phyloP scores from a whole-genome alignment of 1,284 basidiomycete species.

The Ustilago xerochloae region DNA sequence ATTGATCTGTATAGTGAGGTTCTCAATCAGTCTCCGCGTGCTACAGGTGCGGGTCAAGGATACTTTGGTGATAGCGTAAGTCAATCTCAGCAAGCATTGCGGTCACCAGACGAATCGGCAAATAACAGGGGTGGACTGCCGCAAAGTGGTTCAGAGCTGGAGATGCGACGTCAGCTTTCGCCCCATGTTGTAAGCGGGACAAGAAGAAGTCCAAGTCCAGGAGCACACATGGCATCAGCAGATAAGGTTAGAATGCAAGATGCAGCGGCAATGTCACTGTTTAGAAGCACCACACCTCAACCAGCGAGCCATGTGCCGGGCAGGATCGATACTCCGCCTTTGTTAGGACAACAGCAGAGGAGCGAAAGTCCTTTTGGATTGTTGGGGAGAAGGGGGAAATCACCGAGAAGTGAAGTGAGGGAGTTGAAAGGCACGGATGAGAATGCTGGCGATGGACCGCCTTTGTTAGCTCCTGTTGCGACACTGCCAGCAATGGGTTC shows the following conservation, averaged over 20 bases:
- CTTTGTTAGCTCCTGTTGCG: slow-evolving; percentile 25
- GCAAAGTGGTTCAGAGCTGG: not conserved
- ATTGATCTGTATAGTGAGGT: slow-evolving; percentile 39
- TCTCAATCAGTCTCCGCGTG: slow-evolving; percentile 20
- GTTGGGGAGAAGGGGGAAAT: slow-evolving; percentile 2
- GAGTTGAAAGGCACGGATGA: not conserved
- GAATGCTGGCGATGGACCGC: slow-evolving; percentile 7
- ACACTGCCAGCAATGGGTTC: slow-evolving; percentile 4
- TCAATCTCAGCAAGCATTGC: slow-evolving; percentile 4
- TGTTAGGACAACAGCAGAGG: not conserved
- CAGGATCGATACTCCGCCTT: slow-evolving; percentile 37
- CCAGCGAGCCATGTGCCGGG: slow-evolving; percentile 35
- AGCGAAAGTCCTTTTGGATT: slow-evolving; percentile 24
- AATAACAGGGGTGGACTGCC: not conserved
- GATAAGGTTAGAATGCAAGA: slow-evolving; percentile 41
- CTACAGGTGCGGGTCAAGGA: too few relatives aligned
- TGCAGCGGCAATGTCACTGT: slow-evolving; percentile 42
- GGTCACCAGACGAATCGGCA: slow-evolving; percentile 2
- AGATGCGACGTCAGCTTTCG: slow-evolving; percentile 13
- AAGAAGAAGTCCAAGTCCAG: slow-evolving; percentile 21
- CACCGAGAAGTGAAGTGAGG: not conserved
- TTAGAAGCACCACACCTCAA: slow-evolving; percentile 35
- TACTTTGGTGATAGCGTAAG: too few relatives aligned
- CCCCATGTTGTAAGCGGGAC: not conserved
- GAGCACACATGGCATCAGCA: slow-evolving; percentile 1